These are phyloP conservation scores for Neckera pumila DNA, from an alignment of 225 moss, liverwort and hornwort species.

Conservation along the genomic window DNA sequence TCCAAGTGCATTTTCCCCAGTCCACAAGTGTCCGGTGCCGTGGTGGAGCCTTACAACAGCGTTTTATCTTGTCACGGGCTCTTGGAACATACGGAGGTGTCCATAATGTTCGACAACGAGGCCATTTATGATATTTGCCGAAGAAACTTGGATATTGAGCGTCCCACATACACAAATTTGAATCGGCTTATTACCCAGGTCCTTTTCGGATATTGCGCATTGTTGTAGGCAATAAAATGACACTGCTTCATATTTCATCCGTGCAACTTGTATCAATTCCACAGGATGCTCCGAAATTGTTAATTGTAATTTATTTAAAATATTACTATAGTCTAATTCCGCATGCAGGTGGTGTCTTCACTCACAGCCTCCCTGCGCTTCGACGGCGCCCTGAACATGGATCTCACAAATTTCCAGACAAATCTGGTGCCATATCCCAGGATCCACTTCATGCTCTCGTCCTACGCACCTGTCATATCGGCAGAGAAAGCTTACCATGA, in stretches of 20 bases:
- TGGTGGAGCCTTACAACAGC: slow-evolving; percentile 17
- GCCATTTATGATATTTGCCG: slow-evolving; percentile 65
- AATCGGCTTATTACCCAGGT: slow-evolving; percentile 26
- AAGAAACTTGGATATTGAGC: slow-evolving; percentile 50
- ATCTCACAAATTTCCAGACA: slow-evolving; percentile 21
- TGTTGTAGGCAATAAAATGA: neutral
- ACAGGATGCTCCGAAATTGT: neutral
- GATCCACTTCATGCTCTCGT: slow-evolving; percentile 24
- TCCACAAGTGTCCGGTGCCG: slow-evolving; percentile 14
- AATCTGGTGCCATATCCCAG: slow-evolving; percentile 25
- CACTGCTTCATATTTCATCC: neutral
- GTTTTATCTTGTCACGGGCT: slow-evolving; percentile 17
- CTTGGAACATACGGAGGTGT: slow-evolving; percentile 58
- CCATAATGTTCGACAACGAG: slow-evolving; percentile 50
- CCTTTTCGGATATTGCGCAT: neutral
- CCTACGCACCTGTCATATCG: slow-evolving; percentile 5
- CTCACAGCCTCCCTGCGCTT: slow-evolving; percentile 12
- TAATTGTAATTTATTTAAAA: neutral
- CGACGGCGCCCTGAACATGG: slow-evolving; percentile 21
- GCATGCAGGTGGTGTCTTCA: slow-evolving; percentile 41
- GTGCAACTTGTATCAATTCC: neutral
- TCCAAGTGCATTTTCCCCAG: slow-evolving; percentile 7
- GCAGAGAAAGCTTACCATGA: slow-evolving; percentile 13
- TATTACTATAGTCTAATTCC: neutral
- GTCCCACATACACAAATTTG: slow-evolving; percentile 60